These are phyloP conservation scores for Bondarzewia mesenterica DNA, from an alignment of 1,284 basidiomycete species.

Conservation along the genomic window DNA sequence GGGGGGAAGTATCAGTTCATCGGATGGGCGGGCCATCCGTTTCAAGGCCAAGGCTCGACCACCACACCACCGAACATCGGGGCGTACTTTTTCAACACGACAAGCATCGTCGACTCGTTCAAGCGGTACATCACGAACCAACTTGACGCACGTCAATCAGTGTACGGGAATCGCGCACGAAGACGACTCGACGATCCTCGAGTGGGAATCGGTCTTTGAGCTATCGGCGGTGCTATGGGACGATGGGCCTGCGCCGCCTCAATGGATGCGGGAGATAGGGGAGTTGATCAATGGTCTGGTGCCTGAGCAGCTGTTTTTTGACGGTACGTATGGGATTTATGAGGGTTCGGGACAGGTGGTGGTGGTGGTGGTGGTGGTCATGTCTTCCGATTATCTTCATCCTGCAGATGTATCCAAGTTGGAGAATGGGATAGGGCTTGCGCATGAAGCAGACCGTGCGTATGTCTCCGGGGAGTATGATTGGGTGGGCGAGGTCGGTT, in stretches of 20 bases:
- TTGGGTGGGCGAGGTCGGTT: constrained; percentile 11
- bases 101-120: constrained; percentile 17
- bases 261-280: constrained; percentile 25
- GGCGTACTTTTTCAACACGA: constrained; percentile 19
- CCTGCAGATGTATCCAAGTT: constrained; percentile 15
- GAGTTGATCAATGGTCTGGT: constrained; percentile 23
- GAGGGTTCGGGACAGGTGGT: constrained; percentile 6
- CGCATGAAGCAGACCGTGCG: constrained; percentile 10
- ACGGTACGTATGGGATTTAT: constrained; percentile 10
- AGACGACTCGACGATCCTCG: constrained; percentile 23
- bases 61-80: constrained; percentile 18
- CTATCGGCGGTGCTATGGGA: constrained; percentile 18
- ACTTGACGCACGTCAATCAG: constrained; percentile 17
- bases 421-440: constrained; percentile 10
- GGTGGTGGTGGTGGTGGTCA: constrained; percentile 11
- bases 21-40: constrained; percentile 13
- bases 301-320: constrained; percentile 21
- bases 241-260: constrained; percentile 18
- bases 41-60: constrained; percentile 14
- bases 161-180: constrained; percentile 20
- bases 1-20: constrained; percentile 21
- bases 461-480: constrained; percentile 22
- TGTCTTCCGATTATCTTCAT: constrained; percentile 11
- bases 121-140: constrained; percentile 19
- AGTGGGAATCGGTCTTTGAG: constrained; percentile 30